These are phyloP conservation scores for Hawksworthiomyces lignivorus DNA, from an alignment of 2,329 filamentous ascomycete species.

Conservation along the genomic window DNA sequence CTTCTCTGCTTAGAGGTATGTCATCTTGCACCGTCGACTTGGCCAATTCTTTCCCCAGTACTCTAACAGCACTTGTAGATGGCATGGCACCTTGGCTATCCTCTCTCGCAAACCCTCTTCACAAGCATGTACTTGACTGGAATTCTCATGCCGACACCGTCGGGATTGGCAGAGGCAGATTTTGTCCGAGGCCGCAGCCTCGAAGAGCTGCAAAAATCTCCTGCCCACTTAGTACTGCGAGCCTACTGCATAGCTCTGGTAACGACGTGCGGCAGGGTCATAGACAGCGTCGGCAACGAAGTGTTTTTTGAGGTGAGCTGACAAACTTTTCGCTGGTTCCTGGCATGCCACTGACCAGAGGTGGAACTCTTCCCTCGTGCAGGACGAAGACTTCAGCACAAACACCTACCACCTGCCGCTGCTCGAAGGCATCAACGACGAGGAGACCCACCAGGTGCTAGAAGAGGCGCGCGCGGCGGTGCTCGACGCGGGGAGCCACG, in stretches of 20 bases:
- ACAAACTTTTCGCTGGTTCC: too few species aligned
- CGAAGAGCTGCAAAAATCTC: conserved; percentile 24
- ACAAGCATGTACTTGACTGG: conserved; percentile 87
- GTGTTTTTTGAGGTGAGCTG: conserved; percentile 70
- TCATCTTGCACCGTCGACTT: conserved; percentile 3
- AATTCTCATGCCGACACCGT: conserved; percentile 64
- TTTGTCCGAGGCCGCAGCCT: conserved; percentile 44
- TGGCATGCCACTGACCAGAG: too few species aligned
- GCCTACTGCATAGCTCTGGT: conserved; percentile 81
- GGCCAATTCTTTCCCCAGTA: too few species aligned
- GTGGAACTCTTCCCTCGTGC: too few species aligned
- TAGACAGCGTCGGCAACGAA: conserved; percentile 68
- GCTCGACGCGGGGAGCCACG: conserved; percentile 26
- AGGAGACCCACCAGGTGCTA: conserved; percentile 48
- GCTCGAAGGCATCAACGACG: conserved; percentile 53
- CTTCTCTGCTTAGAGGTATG: conserved; percentile 77
- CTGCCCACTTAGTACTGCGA: conserved; percentile 54
- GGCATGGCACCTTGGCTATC: conserved; percentile 95
- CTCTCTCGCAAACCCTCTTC: conserved; percentile 87
- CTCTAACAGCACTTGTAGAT: conserved; percentile 45
- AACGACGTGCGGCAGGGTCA: conserved; percentile 74
- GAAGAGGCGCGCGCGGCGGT: conserved; percentile 48
- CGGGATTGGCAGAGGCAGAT: conserved; percentile 54
- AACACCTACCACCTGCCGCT: conserved; percentile 80
- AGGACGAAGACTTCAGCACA: conserved; percentile 96